A percentile compares a stretch with the other conserved stretches of the same genome.
These are phyloP conservation scores for Globisporangium nunn DNA, from an alignment of 352 stramenopile genomes.

Conservation along the genomic window DNA sequence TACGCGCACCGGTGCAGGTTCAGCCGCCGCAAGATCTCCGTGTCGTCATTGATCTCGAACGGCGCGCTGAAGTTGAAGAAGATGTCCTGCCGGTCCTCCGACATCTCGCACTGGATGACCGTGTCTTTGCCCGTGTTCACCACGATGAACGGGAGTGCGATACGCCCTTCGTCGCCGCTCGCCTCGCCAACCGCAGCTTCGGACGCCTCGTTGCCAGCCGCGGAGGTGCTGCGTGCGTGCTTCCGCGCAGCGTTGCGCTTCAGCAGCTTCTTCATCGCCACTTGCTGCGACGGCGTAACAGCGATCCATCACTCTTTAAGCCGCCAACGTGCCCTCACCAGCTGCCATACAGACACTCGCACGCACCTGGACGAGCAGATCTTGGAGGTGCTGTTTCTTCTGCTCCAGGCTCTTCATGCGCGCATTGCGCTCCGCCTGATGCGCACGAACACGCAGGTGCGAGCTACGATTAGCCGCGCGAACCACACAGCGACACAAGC, in stretches of 20 bases:
- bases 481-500: no score
- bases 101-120: constrained; percentile 97
- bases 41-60: constrained; percentile 98
- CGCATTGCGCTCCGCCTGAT: constrained; percentile 63
- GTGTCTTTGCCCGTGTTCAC: constrained; percentile 93
- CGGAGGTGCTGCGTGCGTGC: constrained; percentile 14
- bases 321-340: no score
- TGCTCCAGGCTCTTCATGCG: constrained; percentile 77
- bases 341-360: background rate
- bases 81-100: constrained; percentile 90
- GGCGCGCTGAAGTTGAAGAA: constrained; percentile 96
- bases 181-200: background rate
- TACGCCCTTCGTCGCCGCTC: constrained; percentile 63
- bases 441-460: background rate
- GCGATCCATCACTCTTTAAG: no score
- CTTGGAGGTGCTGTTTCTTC: constrained; percentile 88
- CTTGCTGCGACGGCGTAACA: constrained; percentile 46
- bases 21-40: constrained; percentile 93
- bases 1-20: constrained; percentile 80
- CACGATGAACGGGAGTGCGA: constrained; percentile 96
- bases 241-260: constrained; percentile 79
- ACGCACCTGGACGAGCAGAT: constrained; percentile 85
- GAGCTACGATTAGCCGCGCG: no score
- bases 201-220: constrained; percentile 14
- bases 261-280: constrained; percentile 92